These are phyloP conservation scores for Histomonas meleagridis DNA, from an alignment of 208 protist genomes.

Conservation along the genomic window DNA sequence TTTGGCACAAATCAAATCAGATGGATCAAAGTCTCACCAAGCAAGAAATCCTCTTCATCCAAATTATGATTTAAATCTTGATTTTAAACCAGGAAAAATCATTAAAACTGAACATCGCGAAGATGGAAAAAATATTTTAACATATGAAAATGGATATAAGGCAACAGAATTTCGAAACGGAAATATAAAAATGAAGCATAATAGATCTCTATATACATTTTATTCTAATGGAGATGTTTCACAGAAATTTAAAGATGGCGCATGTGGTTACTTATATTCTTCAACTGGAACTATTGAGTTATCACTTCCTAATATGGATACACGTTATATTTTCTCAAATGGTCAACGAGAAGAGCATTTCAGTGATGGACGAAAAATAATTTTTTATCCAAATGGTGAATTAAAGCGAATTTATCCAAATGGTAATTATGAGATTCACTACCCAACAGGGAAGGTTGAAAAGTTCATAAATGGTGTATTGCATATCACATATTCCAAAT, in stretches of 20 bases:
- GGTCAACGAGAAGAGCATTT: not conserved
- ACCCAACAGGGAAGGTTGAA: not conserved
- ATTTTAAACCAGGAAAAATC: not conserved
- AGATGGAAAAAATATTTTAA: not conserved
- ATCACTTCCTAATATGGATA: not conserved
- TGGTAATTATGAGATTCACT: not conserved
- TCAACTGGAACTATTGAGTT: not conserved
- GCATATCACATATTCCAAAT: too few species aligned
- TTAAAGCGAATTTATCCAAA: not conserved
- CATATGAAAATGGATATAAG: not conserved
- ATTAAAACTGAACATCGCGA: not conserved
- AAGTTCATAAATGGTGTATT: not conserved
- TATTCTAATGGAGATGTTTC: not conserved
- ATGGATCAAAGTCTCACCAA: not conserved
- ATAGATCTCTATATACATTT: not conserved
- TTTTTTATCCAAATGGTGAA: not conserved
- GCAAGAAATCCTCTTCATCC: not conserved
- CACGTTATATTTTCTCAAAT: not conserved
- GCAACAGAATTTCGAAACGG: conserved; percentile 10
- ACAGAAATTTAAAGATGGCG: not conserved
- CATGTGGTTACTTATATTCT: not conserved
- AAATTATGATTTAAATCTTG: conserved; percentile 1
- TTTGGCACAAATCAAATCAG: not conserved
- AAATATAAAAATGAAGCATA: not conserved
- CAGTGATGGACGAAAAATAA: not conserved